Conservation (phyloP, 148 eudicot genomes). For the Heliosperma pusillum region DNA sequence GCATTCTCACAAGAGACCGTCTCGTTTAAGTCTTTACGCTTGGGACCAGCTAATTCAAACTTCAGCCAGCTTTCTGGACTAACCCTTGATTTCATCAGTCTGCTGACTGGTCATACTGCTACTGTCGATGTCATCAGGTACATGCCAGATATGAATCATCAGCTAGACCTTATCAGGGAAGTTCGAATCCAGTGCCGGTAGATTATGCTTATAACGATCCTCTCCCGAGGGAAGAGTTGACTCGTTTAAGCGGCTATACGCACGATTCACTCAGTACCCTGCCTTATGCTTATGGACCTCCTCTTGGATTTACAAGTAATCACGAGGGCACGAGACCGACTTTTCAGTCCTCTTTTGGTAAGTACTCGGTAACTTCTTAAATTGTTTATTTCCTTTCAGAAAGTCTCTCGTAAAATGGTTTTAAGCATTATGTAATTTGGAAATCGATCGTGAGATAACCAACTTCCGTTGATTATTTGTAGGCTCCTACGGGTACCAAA, state of each 20-base stretch:
- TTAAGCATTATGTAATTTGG: neutral
- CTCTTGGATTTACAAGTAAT: neutral
- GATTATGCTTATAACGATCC: slow-evolving; percentile 1
- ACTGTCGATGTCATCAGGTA: slow-evolving; percentile 13
- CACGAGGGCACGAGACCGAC: slow-evolving; percentile 8
- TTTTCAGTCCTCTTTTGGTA: slow-evolving; percentile 19
- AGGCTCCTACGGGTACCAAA: neutral
- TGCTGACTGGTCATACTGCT: neutral
- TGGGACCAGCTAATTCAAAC: too few relatives aligned
- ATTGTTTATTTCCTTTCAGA: neutral
- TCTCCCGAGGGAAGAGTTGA: neutral
- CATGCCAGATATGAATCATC: slow-evolving; percentile 12
- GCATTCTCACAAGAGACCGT: too few relatives aligned
- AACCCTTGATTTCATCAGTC: neutral
- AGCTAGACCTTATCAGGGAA: slow-evolving; percentile 6
- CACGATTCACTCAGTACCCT: neutral
- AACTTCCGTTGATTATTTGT: neutral
- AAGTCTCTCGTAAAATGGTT: neutral
- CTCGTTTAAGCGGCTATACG: neutral
- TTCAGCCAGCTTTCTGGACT: too few relatives aligned
- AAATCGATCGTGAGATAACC: neutral
- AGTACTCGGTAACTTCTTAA: neutral
- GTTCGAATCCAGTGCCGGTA: neutral
- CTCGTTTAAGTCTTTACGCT: too few relatives aligned
- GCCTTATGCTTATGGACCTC: slow-evolving; percentile 8